These are phyloP conservation scores for Volvariella volvacea DNA, from an alignment of 1,284 basidiomycete species.

Conservation along the genomic window DNA sequence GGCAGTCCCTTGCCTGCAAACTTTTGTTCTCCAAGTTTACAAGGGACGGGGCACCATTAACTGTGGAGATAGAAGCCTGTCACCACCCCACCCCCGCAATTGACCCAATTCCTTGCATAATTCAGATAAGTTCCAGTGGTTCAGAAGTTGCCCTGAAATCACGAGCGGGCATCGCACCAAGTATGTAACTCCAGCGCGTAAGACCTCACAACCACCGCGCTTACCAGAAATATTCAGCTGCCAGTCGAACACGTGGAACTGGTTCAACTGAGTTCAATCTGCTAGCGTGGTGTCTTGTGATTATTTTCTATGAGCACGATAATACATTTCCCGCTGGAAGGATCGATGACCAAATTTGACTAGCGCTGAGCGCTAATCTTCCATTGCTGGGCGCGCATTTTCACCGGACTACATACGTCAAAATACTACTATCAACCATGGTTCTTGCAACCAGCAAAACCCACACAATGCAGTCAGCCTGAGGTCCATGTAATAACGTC, in stretches of 20 bases:
- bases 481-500: no score
- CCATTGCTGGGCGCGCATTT: no score
- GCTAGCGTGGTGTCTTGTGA: neutral
- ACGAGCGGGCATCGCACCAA: conserved; percentile 23
- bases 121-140: conserved; percentile 34
- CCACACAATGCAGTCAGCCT: no score
- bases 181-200: conserved; percentile 27
- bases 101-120: conserved; percentile 43
- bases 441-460: no score
- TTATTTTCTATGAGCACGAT: neutral
- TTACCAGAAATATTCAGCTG: conserved; percentile 32
- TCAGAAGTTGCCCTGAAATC: conserved; percentile 32
- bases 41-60: conserved; percentile 33
- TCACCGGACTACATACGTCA: no score
- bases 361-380: no score
- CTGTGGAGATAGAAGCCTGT: conserved; percentile 44
- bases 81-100: conserved; percentile 48
- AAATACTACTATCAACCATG: no score
- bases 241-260: conserved; percentile 35
- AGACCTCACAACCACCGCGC: conserved; percentile 32
- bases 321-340: neutral
- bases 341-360: neutral
- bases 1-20: conserved; percentile 35
- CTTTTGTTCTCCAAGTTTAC: conserved; percentile 37
- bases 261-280: conserved; percentile 41